These are phyloP conservation scores for Zymoseptoria pseudotritici DNA, from an alignment of 2,329 filamentous ascomycete genomes.

Conservation along the genomic window DNA sequence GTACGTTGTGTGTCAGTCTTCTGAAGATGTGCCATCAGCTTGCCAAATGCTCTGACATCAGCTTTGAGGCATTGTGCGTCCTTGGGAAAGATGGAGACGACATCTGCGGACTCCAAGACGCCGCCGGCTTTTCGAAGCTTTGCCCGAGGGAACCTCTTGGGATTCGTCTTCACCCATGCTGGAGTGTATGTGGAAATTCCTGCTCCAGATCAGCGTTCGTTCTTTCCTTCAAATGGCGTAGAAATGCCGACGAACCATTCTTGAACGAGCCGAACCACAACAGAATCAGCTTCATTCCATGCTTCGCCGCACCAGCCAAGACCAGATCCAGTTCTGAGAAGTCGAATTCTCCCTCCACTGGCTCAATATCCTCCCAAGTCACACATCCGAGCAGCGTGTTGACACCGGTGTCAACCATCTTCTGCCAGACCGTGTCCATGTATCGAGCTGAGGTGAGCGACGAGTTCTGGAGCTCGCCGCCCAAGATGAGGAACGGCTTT, in stretches of 20 bases:
- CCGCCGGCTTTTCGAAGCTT: conserved; percentile 22
- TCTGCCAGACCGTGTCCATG: conserved; percentile 40
- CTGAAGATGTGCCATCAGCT: conserved; percentile 34
- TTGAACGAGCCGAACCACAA: conserved; percentile 45
- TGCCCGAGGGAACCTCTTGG: conserved; percentile 27
- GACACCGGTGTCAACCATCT: conserved; percentile 35
- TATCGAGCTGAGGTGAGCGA: conserved; percentile 39
- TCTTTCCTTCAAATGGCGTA: neutral
- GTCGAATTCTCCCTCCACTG: conserved; percentile 37
- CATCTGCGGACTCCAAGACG: conserved; percentile 17
- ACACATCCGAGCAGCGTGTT: conserved; percentile 42
- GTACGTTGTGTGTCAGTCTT: conserved; percentile 43
- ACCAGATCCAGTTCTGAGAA: conserved; percentile 37
- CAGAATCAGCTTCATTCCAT: conserved; percentile 35
- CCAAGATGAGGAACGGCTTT: conserved; percentile 39
- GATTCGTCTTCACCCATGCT: conserved; percentile 33
- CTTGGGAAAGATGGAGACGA: conserved; percentile 32
- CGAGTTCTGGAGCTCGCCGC: conserved; percentile 44
- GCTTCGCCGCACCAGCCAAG: conserved; percentile 32
- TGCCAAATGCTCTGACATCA: conserved; percentile 35
- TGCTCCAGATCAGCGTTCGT: neutral
- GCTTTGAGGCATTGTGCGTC: conserved; percentile 25
- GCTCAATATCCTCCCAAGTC: conserved; percentile 43
- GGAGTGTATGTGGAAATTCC: conserved; percentile 35
- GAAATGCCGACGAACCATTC: conserved; percentile 31